These are phyloP conservation scores for Lepidium aucheri DNA, from an alignment of 345 rosid genomes.

Conservation along the genomic window DNA sequence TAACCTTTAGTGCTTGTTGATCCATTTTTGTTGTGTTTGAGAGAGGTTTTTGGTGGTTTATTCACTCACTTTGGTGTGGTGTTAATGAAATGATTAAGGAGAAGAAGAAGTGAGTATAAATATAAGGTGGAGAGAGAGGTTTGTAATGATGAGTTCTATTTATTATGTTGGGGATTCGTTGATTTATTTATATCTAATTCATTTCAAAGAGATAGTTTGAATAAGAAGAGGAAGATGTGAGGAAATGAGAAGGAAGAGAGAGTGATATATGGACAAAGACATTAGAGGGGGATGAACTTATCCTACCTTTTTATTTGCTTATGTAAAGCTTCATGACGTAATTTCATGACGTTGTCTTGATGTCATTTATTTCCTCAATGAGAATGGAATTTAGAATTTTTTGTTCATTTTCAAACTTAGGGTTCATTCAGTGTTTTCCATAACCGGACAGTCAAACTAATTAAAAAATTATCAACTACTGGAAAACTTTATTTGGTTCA, in stretches of 20 bases:
- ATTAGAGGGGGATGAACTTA: constrained; percentile 17
- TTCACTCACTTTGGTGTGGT: background rate
- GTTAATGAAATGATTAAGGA: background rate
- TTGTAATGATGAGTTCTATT: constrained; percentile 8
- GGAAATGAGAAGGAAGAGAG: constrained; percentile 13
- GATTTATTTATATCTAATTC: background rate
- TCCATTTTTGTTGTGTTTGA: constrained; percentile 6
- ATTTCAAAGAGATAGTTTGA: background rate
- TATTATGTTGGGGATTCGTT: background rate
- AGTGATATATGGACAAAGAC: background rate
- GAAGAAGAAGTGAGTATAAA: constrained; percentile 1
- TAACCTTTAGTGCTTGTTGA: constrained; percentile 11
- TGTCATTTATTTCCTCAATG: background rate
- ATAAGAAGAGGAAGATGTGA: constrained; percentile 6
- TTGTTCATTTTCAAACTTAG: background rate
- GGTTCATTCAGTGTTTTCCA: background rate
- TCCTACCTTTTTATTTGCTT: background rate
- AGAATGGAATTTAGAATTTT: background rate
- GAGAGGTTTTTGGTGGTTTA: background rate
- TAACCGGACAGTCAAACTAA: background rate
- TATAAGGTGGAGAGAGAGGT: constrained; percentile 16
- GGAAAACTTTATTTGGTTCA: no score
- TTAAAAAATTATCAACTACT: no score
- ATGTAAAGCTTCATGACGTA: constrained; percentile 6
- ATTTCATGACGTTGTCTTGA: background rate